A percentile compares a stretch with the other conserved stretches of the same genome.
These are phyloP conservation scores for Pythium dissotocum DNA, from an alignment of 352 stramenopile genomes.

Conservation along the genomic window DNA sequence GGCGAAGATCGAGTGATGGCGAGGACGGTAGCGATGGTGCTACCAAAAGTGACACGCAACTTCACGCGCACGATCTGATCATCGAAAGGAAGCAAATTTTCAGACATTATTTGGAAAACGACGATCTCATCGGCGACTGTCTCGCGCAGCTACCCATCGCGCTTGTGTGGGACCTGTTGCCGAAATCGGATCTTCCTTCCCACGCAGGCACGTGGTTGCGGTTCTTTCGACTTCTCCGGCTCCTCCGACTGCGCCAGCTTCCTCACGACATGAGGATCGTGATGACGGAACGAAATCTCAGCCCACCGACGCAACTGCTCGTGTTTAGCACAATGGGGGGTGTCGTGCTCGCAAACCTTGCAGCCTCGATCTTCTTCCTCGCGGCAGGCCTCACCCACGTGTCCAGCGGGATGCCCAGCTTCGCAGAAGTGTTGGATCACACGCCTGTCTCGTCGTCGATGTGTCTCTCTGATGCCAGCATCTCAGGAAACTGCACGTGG, in stretches of 20 bases:
- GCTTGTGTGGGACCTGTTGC: conserved; percentile 52
- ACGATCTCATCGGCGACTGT: conserved; percentile 34
- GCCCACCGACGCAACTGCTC: conserved; percentile 29
- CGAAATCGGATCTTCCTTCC: conserved; percentile 27
- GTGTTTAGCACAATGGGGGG: conserved; percentile 17
- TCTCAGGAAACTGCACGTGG: conserved; percentile 65
- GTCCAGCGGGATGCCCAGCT: not conserved
- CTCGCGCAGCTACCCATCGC: conserved; percentile 40
- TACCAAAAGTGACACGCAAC: conserved; percentile 8
- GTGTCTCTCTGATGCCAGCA: conserved; percentile 30
- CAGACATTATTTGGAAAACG: conserved; percentile 41
- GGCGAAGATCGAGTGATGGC: conserved; percentile 36
- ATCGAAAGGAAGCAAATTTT: conserved; percentile 26
- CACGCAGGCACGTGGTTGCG: not conserved
- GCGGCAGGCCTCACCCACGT: conserved; percentile 14
- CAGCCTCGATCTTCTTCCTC: conserved; percentile 32
- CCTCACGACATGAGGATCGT: conserved; percentile 22
- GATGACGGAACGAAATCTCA: conserved; percentile 31
- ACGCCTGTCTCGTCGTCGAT: conserved; percentile 3
- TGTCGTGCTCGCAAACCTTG: conserved; percentile 15
- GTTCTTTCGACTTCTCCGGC: conserved; percentile 3
- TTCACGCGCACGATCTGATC: conserved; percentile 13
- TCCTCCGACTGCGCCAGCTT: conserved; percentile 24
- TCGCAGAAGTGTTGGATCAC: not conserved
- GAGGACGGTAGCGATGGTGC: not conserved